Evolutionary conservation across 2,329 filamentous ascomycete genomes (phyloP).

Genomic region (Alternaria sp.): DNA sequence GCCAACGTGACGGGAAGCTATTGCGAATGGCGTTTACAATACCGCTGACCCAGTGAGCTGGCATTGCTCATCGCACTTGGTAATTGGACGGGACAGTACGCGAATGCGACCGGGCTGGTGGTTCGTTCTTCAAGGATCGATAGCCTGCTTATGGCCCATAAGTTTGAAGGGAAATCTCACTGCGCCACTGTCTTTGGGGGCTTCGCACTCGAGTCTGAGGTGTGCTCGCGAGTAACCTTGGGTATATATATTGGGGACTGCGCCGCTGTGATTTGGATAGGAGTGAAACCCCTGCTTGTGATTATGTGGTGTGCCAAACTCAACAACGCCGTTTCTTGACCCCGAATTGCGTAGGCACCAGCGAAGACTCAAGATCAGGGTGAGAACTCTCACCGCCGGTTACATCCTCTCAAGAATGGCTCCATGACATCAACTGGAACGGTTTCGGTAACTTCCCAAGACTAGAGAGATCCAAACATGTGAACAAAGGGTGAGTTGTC

Average conservation of each 20-base stretch:
- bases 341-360: not conserved
- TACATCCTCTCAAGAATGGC: not conserved
- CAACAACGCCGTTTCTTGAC: not conserved
- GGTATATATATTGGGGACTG: not conserved
- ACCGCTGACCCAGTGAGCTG: not conserved
- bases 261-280: not conserved
- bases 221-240: not conserved
- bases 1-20: not conserved
- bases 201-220: not conserved
- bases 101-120: not conserved
- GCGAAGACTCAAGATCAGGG: not conserved
- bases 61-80: not conserved
- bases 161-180: not conserved
- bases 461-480: not conserved
- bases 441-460: not conserved
- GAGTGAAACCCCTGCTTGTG: not conserved
- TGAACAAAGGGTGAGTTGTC: not conserved
- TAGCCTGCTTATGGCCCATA: not conserved
- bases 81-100: not conserved
- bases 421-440: not conserved
- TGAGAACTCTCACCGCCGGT: not conserved
- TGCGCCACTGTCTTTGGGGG: not conserved
- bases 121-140: not conserved
- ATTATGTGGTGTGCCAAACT: not conserved
- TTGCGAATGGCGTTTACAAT: not conserved